phyloP scores from a whole-genome alignment of 805 yeast genomes.

The Starmerella powellii region DNA sequence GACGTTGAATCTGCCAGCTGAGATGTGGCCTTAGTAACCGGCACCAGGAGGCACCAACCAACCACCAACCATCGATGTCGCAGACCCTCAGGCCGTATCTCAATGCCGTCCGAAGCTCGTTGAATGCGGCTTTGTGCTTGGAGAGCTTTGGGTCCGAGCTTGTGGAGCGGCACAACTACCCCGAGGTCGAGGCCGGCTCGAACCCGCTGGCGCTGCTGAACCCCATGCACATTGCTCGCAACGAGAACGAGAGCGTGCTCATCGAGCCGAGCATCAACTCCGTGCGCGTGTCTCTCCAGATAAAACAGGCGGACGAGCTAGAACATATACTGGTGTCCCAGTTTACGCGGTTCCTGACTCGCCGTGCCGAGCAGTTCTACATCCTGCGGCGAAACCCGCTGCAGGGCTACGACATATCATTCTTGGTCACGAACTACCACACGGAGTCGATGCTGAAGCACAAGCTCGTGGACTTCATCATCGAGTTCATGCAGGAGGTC shows the following conservation, averaged over 20 bases:
- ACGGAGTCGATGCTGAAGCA: slow-evolving; percentile 92
- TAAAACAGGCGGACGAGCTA: slow-evolving; percentile 96
- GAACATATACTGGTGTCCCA: slow-evolving; percentile 89
- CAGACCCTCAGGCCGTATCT: slow-evolving; percentile 94
- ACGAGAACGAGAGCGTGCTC: slow-evolving; percentile 81
- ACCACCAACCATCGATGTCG: slow-evolving; percentile 40
- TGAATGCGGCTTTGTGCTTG: slow-evolving; percentile 84
- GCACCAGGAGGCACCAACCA: neutral
- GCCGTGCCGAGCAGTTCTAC: slow-evolving; percentile 89
- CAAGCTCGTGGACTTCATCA: slow-evolving; percentile 89
- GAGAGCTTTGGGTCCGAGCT: slow-evolving; percentile 91
- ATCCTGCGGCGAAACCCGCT: slow-evolving; percentile 86
- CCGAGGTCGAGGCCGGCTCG: slow-evolving; percentile 81
- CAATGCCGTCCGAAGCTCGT: slow-evolving; percentile 82
- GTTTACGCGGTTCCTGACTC: slow-evolving; percentile 84
- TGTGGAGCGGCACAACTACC: slow-evolving; percentile 94
- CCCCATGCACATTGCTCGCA: slow-evolving; percentile 82
- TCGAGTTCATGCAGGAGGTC: slow-evolving; percentile 98
- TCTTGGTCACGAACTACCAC: slow-evolving; percentile 84
- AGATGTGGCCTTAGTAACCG: neutral
- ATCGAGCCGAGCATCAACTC: slow-evolving; percentile 93
- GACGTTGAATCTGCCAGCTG: neutral
- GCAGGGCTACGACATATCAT: slow-evolving; percentile 83
- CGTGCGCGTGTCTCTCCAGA: slow-evolving; percentile 77
- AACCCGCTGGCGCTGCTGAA: slow-evolving; percentile 76